These are phyloP conservation scores for Kazachstania bromeliacearum DNA, from an alignment of 805 yeast species.

Conservation along the genomic window DNA sequence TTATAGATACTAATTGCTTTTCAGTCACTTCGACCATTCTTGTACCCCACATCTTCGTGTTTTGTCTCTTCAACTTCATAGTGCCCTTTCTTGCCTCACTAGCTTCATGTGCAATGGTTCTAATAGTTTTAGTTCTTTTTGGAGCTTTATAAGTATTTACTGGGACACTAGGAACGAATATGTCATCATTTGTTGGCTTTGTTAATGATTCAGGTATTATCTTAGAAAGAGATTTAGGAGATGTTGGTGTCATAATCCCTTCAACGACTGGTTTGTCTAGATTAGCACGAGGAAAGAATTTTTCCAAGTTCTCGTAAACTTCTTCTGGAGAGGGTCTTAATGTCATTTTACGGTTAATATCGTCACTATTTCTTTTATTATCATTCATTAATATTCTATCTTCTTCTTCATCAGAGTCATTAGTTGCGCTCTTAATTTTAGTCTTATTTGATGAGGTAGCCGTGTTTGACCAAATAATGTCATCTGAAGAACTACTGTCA, in stretches of 20 bases:
- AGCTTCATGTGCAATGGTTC: constrained; percentile 92
- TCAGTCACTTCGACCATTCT: constrained; percentile 84
- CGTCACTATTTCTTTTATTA: constrained; percentile 1
- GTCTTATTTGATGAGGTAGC: not conserved
- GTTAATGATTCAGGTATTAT: not conserved
- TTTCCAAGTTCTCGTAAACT: constrained; percentile 82
- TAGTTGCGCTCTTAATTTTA: not conserved
- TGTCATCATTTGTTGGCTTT: not conserved
- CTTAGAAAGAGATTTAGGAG: constrained; percentile 31
- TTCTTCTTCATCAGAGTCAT: not conserved
- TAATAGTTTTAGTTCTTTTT: constrained; percentile 76
- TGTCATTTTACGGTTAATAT: constrained; percentile 38
- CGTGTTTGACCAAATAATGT: constrained; percentile 20
- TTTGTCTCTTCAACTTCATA: constrained; percentile 48
- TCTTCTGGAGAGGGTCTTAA: constrained; percentile 94
- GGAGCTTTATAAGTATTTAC: constrained; percentile 20
- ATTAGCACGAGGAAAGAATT: constrained; percentile 86
- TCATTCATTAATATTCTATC: not conserved
- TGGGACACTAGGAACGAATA: not conserved
- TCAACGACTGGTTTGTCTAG: constrained; percentile 87
- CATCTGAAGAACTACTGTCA: constrained; percentile 21
- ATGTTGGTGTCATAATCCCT: constrained; percentile 50
- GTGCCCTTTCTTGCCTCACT: constrained; percentile 43
- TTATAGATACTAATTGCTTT: constrained; percentile 54
- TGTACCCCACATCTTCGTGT: constrained; percentile 98